Conservation (phyloP, 2,329 filamentous ascomycete genomes). For the Diaporthe australafricana region DNA sequence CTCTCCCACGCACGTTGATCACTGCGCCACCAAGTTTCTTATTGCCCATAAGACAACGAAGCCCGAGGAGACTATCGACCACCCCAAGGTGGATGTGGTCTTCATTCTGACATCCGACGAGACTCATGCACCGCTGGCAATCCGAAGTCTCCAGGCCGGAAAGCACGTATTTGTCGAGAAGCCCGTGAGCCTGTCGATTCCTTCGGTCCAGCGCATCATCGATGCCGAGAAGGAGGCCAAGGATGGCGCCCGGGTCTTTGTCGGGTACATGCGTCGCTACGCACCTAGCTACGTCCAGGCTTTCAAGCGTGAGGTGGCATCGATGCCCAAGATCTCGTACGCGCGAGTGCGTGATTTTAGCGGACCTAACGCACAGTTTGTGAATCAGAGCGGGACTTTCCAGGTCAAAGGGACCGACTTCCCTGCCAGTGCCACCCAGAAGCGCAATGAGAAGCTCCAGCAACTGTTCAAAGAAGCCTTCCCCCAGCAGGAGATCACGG, state of each 20-base stretch:
- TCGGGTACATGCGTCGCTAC: constrained; percentile 11
- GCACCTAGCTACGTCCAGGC: not conserved
- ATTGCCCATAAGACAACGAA: not conserved
- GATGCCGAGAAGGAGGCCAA: constrained; percentile 6
- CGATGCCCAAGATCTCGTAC: constrained; percentile 65
- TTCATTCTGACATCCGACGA: constrained; percentile 2
- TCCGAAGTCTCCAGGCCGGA: not conserved
- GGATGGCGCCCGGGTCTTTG: not conserved
- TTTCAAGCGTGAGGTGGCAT: constrained; percentile 45
- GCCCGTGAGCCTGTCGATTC: constrained; percentile 16
- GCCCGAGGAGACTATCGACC: constrained; percentile 12
- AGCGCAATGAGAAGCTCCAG: constrained; percentile 2
- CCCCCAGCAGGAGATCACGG: constrained; percentile 7
- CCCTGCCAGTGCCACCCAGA: not conserved
- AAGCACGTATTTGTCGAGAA: constrained; percentile 16
- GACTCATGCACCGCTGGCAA: not conserved
- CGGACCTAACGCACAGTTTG: constrained; percentile 63
- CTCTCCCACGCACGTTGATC: not conserved
- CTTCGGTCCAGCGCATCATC: constrained; percentile 4
- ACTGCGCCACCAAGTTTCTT: constrained; percentile 6
- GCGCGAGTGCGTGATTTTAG: constrained; percentile 59
- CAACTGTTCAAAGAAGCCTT: not conserved
- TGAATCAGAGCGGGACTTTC: constrained; percentile 61
- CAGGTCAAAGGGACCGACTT: constrained; percentile 56
- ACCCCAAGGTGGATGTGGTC: not conserved